Evolutionary conservation across 345 rosid genomes (phyloP).

Genomic region (Syzygium jambos): DNA sequence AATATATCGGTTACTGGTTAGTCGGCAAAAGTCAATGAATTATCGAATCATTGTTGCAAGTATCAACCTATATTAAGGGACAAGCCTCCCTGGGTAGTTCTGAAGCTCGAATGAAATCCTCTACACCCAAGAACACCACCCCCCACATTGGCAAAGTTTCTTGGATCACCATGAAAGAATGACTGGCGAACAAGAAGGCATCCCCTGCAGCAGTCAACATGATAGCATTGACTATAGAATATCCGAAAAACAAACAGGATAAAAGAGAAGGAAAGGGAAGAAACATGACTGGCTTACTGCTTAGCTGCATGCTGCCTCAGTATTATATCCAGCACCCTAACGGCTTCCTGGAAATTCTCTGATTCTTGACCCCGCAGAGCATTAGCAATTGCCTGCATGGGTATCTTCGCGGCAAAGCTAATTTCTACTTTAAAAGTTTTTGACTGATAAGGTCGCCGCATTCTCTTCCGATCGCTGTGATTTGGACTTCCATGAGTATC

Average conservation of each 20-base stretch:
- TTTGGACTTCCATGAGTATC: constrained; percentile 38
- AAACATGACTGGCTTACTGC: constrained; percentile 36
- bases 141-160: constrained; percentile 60
- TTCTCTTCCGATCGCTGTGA: constrained; percentile 51
- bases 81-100: constrained; percentile 81
- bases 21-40: neutral
- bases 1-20: neutral
- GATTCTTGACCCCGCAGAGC: constrained; percentile 78
- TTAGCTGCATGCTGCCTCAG: constrained; percentile 87
- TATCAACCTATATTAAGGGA: constrained; percentile 73
- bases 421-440: constrained; percentile 63
- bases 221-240: neutral
- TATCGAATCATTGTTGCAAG: neutral
- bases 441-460: constrained; percentile 42
- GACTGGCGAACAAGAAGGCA: constrained; percentile 93
- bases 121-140: constrained; percentile 80
- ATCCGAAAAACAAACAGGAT: neutral
- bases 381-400: constrained; percentile 73
- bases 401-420: constrained; percentile 69
- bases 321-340: constrained; percentile 74
- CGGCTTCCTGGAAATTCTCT: constrained; percentile 64
- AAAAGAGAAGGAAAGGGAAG: neutral
- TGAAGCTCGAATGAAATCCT: constrained; percentile 81
- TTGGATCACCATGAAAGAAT: constrained; percentile 67
- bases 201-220: constrained; percentile 42